Conservation (phyloP, 208 protist genomes). For the Leishmania martiniquensis region DNA sequence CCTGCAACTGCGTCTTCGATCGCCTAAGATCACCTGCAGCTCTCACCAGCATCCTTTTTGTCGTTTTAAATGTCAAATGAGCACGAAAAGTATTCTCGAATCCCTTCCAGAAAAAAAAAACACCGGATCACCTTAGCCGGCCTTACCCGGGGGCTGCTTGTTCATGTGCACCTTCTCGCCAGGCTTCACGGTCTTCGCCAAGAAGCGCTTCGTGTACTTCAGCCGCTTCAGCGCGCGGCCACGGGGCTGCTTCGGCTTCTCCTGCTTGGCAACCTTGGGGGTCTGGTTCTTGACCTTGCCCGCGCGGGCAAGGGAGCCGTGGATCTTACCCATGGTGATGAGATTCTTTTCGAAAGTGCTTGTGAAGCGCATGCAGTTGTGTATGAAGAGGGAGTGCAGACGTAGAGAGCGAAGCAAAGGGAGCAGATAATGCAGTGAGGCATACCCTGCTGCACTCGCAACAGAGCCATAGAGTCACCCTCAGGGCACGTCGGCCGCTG, state of each 20-base stretch:
- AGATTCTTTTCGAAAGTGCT: conserved; percentile 2
- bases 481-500: not conserved
- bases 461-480: not conserved
- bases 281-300: conserved; percentile 99
- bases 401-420: not conserved
- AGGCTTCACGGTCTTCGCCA: conserved; percentile 92
- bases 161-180: conserved; percentile 95
- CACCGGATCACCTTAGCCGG: conserved; percentile 54
- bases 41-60: not conserved
- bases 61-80: conserved; percentile 8
- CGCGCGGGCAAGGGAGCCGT: conserved; percentile 98
- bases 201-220: conserved; percentile 98
- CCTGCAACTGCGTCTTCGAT: not conserved
- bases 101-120: conserved; percentile 4
- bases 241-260: conserved; percentile 95
- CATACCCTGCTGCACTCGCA: not conserved
- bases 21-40: not conserved
- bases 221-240: conserved; percentile 97
- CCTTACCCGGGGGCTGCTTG: conserved; percentile 92
- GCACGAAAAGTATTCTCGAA: conserved; percentile 16
- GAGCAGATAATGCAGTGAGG: not conserved
- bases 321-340: conserved; percentile 96
- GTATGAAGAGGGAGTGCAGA: not conserved
- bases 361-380: not conserved
- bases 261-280: conserved; percentile 96